A percentile compares a stretch with the other conserved stretches of the same genome.
These are phyloP conservation scores for Boletus edulis DNA, from an alignment of 768 basidiomycete genomes.

Conservation along the genomic window DNA sequence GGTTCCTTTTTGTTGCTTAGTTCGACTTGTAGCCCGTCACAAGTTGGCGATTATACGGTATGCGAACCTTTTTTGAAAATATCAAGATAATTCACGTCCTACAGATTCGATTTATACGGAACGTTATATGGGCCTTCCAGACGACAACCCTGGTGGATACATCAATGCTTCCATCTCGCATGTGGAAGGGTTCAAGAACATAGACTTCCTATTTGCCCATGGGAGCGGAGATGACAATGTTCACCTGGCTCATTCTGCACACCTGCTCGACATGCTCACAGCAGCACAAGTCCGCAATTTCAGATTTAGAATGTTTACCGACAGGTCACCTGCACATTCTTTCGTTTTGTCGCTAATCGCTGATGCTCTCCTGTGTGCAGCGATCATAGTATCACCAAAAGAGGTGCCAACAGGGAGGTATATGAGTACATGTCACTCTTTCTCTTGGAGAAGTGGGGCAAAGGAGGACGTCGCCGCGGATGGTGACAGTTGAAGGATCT, in stretches of 20 bases:
- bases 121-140: slow-evolving; percentile 89
- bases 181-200: slow-evolving; percentile 80
- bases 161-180: slow-evolving; percentile 83
- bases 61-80: slow-evolving; percentile 15
- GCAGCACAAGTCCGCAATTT: slow-evolving; percentile 66
- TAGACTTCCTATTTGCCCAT: slow-evolving; percentile 83
- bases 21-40: slow-evolving; percentile 65
- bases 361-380: slow-evolving; percentile 37
- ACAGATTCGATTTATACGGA: slow-evolving; percentile 96
- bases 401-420: slow-evolving; percentile 82
- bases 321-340: slow-evolving; percentile 58
- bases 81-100: not conserved
- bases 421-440: slow-evolving; percentile 85
- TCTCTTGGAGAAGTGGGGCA: slow-evolving; percentile 92
- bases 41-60: slow-evolving; percentile 81
- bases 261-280: slow-evolving; percentile 92
- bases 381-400: slow-evolving; percentile 71
- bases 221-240: slow-evolving; percentile 98
- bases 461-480: slow-evolving; percentile 63
- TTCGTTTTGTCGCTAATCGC: not conserved
- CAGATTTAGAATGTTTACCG: slow-evolving; percentile 95
- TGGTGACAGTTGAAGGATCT: slow-evolving; percentile 38
- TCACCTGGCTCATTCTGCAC: slow-evolving; percentile 89
- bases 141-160: slow-evolving; percentile 83
- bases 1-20: slow-evolving; percentile 6